Evolutionary conservation across 306 rosid genomes (phyloP), one percentile per base, ranked within the genome.

Genomic region (Pachyrhizus erosus): DNA sequence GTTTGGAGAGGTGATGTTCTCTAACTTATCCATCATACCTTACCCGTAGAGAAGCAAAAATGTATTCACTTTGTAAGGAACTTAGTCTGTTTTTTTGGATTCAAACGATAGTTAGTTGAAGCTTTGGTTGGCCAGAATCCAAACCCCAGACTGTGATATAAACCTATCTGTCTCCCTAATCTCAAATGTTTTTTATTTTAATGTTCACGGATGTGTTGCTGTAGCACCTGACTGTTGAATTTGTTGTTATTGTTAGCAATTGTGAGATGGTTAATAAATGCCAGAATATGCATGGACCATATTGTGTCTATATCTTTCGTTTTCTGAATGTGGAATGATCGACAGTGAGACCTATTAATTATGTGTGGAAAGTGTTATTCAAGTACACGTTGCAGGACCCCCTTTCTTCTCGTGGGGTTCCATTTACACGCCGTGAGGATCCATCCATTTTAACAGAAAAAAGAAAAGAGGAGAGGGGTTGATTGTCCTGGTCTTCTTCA

Each of bases 261-360:
- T 88, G 93, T 86, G 94, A 87, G 88, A 86, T 86, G 92, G 88
- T 88, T 86, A 94, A 94, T 94, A 94, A 94, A 92, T 92, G 91
- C 88, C 88, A 81, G 91, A 87, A 84, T 89, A 80, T 77, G 78
- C 79, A 83, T 77, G 86, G 86, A 70, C 86, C 82, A 60, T 60
- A 33, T 55, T 9, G 73, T 78, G 83, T 86, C 76, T 74, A 55
- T 82, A 23, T 45, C 74, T 49, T 64, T 87, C 62, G 29, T 68
- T 76, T 78, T 81, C 81, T 88, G 83, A 52, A 70, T 83, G 66
- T 75, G 58, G 87, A 85, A 85, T 87, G 88, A 89, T 88, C 69
- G 87, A 79, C 73, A 68, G 85, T 73, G 84, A 88, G 82, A 57
- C 79, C 88, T 85, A 91, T 89, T 91, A 80, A 91, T 89, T 83